Evolutionary conservation across 192 early-diverging fungal genomes (phyloP), one percentile per base, ranked within the genome.

Genomic region (Linnemannia schmuckeri): DNA sequence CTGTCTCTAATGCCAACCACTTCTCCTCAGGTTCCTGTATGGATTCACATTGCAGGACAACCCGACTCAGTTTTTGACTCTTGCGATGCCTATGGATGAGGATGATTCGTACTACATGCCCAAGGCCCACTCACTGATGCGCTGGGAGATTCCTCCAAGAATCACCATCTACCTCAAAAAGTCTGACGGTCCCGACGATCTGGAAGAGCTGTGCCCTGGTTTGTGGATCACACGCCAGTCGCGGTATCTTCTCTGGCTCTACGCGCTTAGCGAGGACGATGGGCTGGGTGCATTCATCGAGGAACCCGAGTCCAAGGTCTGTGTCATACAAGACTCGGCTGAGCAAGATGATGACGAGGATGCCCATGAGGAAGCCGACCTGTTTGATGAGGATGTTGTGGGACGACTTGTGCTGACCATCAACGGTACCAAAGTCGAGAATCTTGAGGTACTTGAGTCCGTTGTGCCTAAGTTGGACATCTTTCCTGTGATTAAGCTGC

Each of bases 41-140:
- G 94, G 94, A 1, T 96, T 96, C 68, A 88, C 85, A 10, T 57
- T 94, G 15, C 73, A 66, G 0, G 86, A 93, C 54, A 95, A 96
- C 70, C 88, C 89, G 2, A 88, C 75, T 3, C 55, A 81, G 44
- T 73, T n/a, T 55, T 55, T 72, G 69, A 88, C 66, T 30, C 71
- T 81, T 44, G 35, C 37, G 7, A 81, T 76, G 71, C 91, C 73
- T 3, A 81, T 87, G 71, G 85, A 81, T 33, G 84, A 85, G 41
- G 46, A 75, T 17, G 80, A 85, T 61, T 57, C 82, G n/a, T 69
- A 69, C 49, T 78, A 83, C 33, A 90, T 89, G 82, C 72, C 79
- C 20, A 75, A 82, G 17, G 88, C 81, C 37, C 77, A 89, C n/a
- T 84, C 77, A 0, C 47, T 85, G 6, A 80, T 84, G 77, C 70